These are phyloP conservation scores for Moricandia arvensis DNA, from an alignment of 345 rosid genomes.

Conservation along the genomic window DNA sequence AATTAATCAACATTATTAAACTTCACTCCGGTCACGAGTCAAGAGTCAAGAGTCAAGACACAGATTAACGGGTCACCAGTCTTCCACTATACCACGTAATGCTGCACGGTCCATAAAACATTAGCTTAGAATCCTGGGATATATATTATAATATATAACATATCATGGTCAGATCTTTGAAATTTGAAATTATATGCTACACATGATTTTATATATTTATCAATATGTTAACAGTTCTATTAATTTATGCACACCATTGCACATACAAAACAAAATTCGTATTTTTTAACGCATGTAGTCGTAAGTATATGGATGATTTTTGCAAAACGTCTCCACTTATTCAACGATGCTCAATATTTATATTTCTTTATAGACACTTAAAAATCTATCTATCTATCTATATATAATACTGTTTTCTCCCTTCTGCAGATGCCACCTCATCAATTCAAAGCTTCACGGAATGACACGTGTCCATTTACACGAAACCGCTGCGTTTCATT, in stretches of 20 bases:
- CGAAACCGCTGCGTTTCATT: no score
- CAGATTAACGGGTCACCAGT: conserved; percentile 25
- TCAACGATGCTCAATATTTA: neutral
- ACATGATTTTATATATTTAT: neutral
- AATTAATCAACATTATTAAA: neutral
- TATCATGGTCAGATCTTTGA: neutral
- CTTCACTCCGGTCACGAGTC: conserved; percentile 28
- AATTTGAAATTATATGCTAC: conserved; percentile 9
- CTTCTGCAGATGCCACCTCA: no score
- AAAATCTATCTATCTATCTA: no score
- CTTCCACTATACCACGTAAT: conserved; percentile 29
- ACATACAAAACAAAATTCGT: neutral
- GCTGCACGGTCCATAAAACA: conserved; percentile 2
- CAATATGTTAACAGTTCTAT: neutral
- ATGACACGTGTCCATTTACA: no score
- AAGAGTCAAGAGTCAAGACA: conserved; percentile 17
- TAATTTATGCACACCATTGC: conserved; percentile 4
- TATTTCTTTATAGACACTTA: neutral
- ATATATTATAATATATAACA: neutral
- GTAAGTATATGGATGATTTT: neutral
- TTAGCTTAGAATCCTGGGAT: neutral
- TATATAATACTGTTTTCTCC: no score
- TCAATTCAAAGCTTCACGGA: no score
- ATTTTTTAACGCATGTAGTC: neutral
- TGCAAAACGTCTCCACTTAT: neutral